Evolutionary conservation across 164 flowering plant genomes (phyloP).

Genomic region (Santalum album): DNA sequence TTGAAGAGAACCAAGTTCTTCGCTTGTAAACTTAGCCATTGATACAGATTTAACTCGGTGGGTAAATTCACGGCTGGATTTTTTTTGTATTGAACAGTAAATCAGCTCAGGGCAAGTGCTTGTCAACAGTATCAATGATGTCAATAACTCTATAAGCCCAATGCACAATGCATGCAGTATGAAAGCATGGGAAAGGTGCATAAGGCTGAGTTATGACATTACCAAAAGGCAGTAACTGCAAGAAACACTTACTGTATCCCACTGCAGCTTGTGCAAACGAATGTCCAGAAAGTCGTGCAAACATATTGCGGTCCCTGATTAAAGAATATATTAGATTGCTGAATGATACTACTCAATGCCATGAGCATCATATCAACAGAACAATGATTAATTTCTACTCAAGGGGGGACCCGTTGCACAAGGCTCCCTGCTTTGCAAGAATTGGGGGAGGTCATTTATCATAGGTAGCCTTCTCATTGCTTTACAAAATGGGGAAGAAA

Average conservation of each 20-base stretch:
- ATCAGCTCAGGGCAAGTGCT: too few species aligned
- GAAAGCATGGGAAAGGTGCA: too few species aligned
- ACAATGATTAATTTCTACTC: neutral
- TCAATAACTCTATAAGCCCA: too few species aligned
- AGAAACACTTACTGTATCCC: slow-evolving; percentile 68
- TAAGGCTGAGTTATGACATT: too few species aligned
- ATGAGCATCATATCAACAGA: neutral
- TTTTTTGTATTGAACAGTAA: neutral
- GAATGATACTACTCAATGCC: neutral
- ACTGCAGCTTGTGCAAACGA: slow-evolving; percentile 74
- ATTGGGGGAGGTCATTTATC: neutral
- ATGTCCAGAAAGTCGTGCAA: slow-evolving; percentile 75
- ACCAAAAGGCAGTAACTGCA: neutral
- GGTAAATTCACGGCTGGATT: slow-evolving; percentile 55
- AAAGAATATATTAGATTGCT: neutral
- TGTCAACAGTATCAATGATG: too few species aligned
- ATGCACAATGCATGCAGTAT: too few species aligned
- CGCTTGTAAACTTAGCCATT: slow-evolving; percentile 47
- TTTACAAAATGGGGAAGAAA: too few species aligned
- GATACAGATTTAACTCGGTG: slow-evolving; percentile 65
- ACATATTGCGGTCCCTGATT: slow-evolving; percentile 87
- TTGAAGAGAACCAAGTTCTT: slow-evolving; percentile 54
- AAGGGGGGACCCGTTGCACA: neutral
- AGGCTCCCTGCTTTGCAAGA: neutral
- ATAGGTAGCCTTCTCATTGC: too few species aligned